A percentile compares a stretch with the other conserved stretches of the same genome.
These are phyloP conservation scores for Acer negundo DNA, from an alignment of 345 rosid genomes.

Conservation along the genomic window DNA sequence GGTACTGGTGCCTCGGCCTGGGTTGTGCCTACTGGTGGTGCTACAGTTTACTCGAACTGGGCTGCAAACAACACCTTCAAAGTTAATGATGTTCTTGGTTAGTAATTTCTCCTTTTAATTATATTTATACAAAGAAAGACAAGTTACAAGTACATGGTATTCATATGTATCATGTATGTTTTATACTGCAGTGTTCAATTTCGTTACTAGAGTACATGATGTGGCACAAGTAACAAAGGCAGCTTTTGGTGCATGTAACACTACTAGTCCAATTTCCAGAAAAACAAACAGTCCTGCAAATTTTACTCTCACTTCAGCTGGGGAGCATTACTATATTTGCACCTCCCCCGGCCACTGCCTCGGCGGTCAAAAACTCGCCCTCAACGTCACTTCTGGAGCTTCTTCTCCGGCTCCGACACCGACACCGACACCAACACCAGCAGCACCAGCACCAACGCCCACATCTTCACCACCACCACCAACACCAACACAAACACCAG, in stretches of 20 bases:
- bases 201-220: slow-evolving; percentile 33
- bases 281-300: slow-evolving; percentile 31
- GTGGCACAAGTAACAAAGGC: slow-evolving; percentile 44
- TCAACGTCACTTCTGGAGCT: slow-evolving; percentile 24
- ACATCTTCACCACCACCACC: neutral
- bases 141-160: neutral
- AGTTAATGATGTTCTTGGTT: slow-evolving; percentile 54
- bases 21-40: slow-evolving; percentile 31
- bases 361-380: slow-evolving; percentile 32
- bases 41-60: slow-evolving; percentile 45
- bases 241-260: slow-evolving; percentile 42
- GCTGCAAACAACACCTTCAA: slow-evolving; percentile 41
- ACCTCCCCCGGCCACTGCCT: slow-evolving; percentile 41
- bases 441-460: neutral
- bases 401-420: slow-evolving; percentile 37
- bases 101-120: neutral
- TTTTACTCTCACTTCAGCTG: slow-evolving; percentile 32
- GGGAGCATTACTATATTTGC: slow-evolving; percentile 41
- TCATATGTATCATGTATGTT: neutral
- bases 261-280: slow-evolving; percentile 24
- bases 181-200: slow-evolving; percentile 43
- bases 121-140: too few relatives aligned
- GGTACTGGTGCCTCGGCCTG: slow-evolving; percentile 38
- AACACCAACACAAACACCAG: neutral
- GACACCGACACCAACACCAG: slow-evolving; percentile 12